phyloP scores from a whole-genome alignment of 2,329 filamentous ascomycete species.

The Botrytis paeoniae region DNA sequence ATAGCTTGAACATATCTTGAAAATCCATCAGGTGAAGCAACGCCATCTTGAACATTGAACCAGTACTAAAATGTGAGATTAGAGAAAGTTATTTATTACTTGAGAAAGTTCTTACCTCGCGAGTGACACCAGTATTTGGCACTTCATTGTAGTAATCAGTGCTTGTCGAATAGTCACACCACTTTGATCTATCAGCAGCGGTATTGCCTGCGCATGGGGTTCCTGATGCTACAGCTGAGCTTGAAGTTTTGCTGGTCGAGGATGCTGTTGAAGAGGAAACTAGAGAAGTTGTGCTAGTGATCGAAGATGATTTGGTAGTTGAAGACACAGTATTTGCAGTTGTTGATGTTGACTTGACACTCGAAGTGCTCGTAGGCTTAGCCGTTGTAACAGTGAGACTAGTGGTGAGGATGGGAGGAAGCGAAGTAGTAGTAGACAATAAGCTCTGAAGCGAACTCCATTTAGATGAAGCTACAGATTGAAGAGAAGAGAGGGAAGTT shows the following conservation, averaged over 20 bases:
- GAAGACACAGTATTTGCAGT: not conserved
- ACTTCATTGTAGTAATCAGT: slow-evolving; percentile 40
- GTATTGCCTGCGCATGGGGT: slow-evolving; percentile 16
- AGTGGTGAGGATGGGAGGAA: slow-evolving; percentile 5
- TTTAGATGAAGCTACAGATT: slow-evolving; percentile 7
- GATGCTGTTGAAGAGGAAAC: not conserved
- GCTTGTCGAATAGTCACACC: slow-evolving; percentile 48
- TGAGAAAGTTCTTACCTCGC: slow-evolving; percentile 33
- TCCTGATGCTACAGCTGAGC: not conserved
- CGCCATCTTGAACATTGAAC: slow-evolving; percentile 22
- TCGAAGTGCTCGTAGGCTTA: not conserved
- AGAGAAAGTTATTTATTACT: slow-evolving; percentile 25
- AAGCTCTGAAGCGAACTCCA: slow-evolving; percentile 13
- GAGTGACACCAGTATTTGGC: slow-evolving; percentile 46
- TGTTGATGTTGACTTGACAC: not conserved
- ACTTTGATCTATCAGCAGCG: slow-evolving; percentile 30
- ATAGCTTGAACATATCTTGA: slow-evolving; percentile 31
- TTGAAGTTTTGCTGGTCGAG: slow-evolving; percentile 1
- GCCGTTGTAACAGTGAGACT: not conserved
- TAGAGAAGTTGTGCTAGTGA: not conserved
- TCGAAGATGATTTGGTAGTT: not conserved
- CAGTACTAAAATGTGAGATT: slow-evolving; percentile 20
- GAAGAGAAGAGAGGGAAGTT: slow-evolving; percentile 5
- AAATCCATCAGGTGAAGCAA: slow-evolving; percentile 34
- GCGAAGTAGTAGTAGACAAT: not conserved